These are phyloP conservation scores for Talaromyces islandicus DNA, from an alignment of 2,329 filamentous ascomycete species.

Conservation along the genomic window DNA sequence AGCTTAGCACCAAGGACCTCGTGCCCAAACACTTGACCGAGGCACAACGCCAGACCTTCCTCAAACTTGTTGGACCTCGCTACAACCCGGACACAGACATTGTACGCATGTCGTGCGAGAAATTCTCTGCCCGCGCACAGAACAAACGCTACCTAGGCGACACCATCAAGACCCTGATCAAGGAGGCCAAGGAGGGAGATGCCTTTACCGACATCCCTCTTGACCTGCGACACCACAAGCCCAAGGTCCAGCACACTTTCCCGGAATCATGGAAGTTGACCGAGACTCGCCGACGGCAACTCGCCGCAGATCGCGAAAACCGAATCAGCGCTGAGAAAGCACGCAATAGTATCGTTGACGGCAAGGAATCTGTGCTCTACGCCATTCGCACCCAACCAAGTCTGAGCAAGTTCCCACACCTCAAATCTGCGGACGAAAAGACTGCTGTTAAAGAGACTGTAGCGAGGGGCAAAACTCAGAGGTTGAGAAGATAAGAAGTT, in stretches of 20 bases:
- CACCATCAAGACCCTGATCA: conserved; percentile 65
- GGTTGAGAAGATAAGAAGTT: conserved; percentile 2
- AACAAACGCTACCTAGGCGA: conserved; percentile 95
- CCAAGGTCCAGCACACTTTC: conserved; percentile 63
- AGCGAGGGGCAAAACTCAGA: background rate
- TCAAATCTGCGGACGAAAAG: conserved; percentile 19
- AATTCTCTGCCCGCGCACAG: conserved; percentile 81
- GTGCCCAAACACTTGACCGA: conserved; percentile 53
- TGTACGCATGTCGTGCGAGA: conserved; percentile 86
- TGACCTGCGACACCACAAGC: conserved; percentile 77
- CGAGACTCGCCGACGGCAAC: conserved; percentile 56
- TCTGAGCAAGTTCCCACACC: conserved; percentile 25
- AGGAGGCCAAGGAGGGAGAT: conserved; percentile 73
- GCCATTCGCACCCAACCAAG: conserved; percentile 26
- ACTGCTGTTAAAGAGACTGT: conserved; percentile 21
- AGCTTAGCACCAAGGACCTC: conserved; percentile 73
- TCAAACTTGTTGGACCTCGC: conserved; percentile 76
- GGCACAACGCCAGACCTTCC: conserved; percentile 69
- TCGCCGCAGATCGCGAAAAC: conserved; percentile 56
- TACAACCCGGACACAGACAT: conserved; percentile 81
- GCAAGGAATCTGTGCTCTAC: conserved; percentile 33
- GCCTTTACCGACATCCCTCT: conserved; percentile 85
- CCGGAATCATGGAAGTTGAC: conserved; percentile 80
- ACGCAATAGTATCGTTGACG: conserved; percentile 52
- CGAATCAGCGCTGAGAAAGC: conserved; percentile 51